Evolutionary conservation across 306 rosid species (phyloP), one percentile per base, ranked within the genome.

Genomic region (Cucurbita maxima): DNA sequence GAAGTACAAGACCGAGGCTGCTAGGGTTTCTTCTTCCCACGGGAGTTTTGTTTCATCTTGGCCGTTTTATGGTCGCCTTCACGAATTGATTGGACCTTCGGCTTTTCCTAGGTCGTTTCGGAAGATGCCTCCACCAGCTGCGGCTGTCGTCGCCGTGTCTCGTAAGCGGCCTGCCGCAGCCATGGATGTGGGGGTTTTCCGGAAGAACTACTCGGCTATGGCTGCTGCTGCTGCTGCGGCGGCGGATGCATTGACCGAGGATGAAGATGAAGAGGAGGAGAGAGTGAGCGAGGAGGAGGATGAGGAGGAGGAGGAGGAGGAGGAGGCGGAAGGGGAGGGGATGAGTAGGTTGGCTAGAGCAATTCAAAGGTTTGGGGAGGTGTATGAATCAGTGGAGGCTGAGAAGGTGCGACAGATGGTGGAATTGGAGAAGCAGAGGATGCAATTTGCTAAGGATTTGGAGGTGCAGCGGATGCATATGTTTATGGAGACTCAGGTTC

Each of bases 221-320:
- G 99, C 99, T 0, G 98, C 98, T 0, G 98, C 98, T 0, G 98
- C 98, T 0, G 97, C 97, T 0, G 96, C 98, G 0, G 94, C 97
- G 0, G 96, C 98, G 0, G 94, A 81, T 0, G 92, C 82, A 43
- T 64, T 64, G 71, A 88, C 81, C 20, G 92, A 83, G 15, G 94
- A 88, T 0, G 91, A 88, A 0, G 96, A 87, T 0, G 73, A 82
- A 4, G 84, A 79, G 50, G 89, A 81, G 9, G 78, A 75, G 10
- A 45, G 72, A 10, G 82, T 52, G 15, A 87, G 84, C 3, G 87
- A 44, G 11, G 48, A 30, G 34, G 87, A 44, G 10, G 47, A n/a
- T n/a, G n/a, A n/a, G 25, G 87, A 44, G 11, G 48, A 30, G 34
- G 87, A 44, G 11, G 48, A 82, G 2, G 90, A 79, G 38, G 90